Conservation (phyloP, 2,329 filamentous ascomycete genomes). For the Claviceps purpurea region DNA sequence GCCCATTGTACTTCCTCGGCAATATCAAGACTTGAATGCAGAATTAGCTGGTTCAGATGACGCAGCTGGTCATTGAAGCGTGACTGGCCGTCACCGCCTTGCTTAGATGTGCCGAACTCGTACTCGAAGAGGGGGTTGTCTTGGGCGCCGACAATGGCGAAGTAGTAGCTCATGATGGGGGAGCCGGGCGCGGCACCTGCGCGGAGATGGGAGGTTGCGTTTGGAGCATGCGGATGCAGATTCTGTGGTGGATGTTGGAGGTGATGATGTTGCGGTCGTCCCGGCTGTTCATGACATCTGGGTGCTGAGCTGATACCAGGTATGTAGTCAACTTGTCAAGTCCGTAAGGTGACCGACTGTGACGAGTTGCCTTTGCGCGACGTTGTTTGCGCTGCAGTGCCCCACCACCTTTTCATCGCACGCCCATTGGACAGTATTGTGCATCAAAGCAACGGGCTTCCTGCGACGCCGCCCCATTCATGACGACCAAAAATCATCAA, state of each 20-base stretch:
- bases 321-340: too few species aligned
- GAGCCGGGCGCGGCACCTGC: not conserved
- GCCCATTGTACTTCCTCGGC: slow-evolving; percentile 96
- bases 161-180: slow-evolving; percentile 85
- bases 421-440: too few species aligned
- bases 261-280: not conserved
- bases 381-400: too few species aligned
- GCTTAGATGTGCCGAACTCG: slow-evolving; percentile 93
- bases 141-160: slow-evolving; percentile 87
- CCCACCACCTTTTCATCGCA: too few species aligned
- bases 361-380: too few species aligned
- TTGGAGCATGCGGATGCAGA: not conserved
- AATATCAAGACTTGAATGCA: slow-evolving; percentile 86
- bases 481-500: too few species aligned
- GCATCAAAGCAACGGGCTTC: too few species aligned
- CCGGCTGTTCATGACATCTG: not conserved
- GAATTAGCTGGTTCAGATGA: slow-evolving; percentile 94
- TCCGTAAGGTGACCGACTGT: too few species aligned
- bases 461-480: too few species aligned
- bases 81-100: slow-evolving; percentile 82
- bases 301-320: too few species aligned
- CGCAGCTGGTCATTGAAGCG: slow-evolving; percentile 80
- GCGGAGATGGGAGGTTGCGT: not conserved
- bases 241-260: not conserved
- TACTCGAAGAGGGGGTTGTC: slow-evolving; percentile 95